Conservation (phyloP, 2,329 filamentous ascomycete genomes). For the Phialemoniopsis sp. region DNA sequence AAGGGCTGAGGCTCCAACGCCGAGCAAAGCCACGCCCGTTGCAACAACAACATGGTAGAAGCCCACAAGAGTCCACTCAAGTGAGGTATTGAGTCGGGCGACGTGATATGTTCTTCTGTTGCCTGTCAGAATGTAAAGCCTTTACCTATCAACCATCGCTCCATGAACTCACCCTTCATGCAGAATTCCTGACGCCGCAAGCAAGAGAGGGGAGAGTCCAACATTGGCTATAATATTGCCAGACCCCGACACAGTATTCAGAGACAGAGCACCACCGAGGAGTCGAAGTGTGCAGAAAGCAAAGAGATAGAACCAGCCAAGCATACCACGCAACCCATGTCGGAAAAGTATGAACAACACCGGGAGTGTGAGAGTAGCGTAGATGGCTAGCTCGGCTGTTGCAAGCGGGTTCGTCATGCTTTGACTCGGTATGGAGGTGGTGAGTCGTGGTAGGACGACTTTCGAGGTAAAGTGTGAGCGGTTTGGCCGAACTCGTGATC, state of each 20-base stretch:
- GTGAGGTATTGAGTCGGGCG: not conserved
- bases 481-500: too few species aligned
- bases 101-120: too few species aligned
- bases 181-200: conserved; percentile 5
- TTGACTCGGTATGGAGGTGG: too few species aligned
- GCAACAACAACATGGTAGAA: conserved; percentile 16
- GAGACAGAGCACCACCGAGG: conserved; percentile 22
- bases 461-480: too few species aligned
- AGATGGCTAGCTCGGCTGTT: conserved; percentile 27
- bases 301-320: conserved; percentile 30
- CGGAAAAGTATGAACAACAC: conserved; percentile 22
- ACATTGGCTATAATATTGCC: conserved; percentile 29
- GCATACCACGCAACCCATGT: conserved; percentile 25
- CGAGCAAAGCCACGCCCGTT: conserved; percentile 16
- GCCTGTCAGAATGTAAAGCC: too few species aligned
- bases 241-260: conserved; percentile 6
- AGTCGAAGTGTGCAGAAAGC: conserved; percentile 31
- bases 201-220: conserved; percentile 15
- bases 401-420: conserved; percentile 6
- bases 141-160: too few species aligned
- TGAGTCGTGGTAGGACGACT: too few species aligned
- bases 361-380: conserved; percentile 22
- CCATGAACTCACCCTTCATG: conserved; percentile 34
- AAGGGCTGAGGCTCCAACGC: conserved; percentile 13
- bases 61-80: conserved; percentile 7